A percentile compares a stretch with the other conserved stretches of the same genome.
Conservation (phyloP, 2,329 filamentous ascomycete genomes). For the Daldinia eschscholtzii region DNA sequence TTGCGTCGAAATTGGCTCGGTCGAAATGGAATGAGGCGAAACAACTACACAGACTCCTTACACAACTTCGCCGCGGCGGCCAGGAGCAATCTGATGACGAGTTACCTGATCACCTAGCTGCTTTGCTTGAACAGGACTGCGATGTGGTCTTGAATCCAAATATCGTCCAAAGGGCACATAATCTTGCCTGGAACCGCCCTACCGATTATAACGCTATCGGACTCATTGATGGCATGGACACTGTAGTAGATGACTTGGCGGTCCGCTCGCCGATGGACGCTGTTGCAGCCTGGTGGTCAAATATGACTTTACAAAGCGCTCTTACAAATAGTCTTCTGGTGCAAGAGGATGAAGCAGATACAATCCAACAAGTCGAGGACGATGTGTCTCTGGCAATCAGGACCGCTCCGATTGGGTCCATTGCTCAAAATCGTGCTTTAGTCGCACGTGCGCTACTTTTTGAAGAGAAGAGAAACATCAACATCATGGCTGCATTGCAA, state of each 20-base stretch:
- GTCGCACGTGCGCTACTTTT: slow-evolving; percentile 70
- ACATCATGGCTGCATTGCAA: slow-evolving; percentile 68
- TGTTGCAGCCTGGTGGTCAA: slow-evolving; percentile 92
- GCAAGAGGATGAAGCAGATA: slow-evolving; percentile 59
- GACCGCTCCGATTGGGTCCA: slow-evolving; percentile 82
- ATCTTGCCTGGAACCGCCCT: slow-evolving; percentile 87
- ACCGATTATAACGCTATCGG: slow-evolving; percentile 75
- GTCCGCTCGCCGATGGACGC: slow-evolving; percentile 91
- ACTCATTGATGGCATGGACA: slow-evolving; percentile 80
- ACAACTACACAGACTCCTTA: slow-evolving; percentile 67
- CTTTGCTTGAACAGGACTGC: slow-evolving; percentile 81
- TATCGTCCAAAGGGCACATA: slow-evolving; percentile 87
- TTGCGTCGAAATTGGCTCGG: slow-evolving; percentile 80
- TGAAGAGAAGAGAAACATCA: slow-evolving; percentile 65
- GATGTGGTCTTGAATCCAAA: slow-evolving; percentile 83
- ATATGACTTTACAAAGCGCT: slow-evolving; percentile 75
- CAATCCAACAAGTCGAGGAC: slow-evolving; percentile 54
- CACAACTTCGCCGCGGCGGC: slow-evolving; percentile 58
- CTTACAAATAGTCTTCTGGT: slow-evolving; percentile 73
- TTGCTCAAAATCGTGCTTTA: slow-evolving; percentile 72
- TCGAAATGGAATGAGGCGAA: slow-evolving; percentile 86
- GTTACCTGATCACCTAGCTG: slow-evolving; percentile 80
- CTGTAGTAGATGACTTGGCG: slow-evolving; percentile 85
- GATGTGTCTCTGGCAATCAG: slow-evolving; percentile 77
- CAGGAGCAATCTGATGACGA: slow-evolving; percentile 69